A percentile compares a stretch with the other conserved stretches of the same genome.
Evolutionary conservation across 1,284 basidiomycete genomes (phyloP).

Genomic region (Leccinum solheimii): DNA sequence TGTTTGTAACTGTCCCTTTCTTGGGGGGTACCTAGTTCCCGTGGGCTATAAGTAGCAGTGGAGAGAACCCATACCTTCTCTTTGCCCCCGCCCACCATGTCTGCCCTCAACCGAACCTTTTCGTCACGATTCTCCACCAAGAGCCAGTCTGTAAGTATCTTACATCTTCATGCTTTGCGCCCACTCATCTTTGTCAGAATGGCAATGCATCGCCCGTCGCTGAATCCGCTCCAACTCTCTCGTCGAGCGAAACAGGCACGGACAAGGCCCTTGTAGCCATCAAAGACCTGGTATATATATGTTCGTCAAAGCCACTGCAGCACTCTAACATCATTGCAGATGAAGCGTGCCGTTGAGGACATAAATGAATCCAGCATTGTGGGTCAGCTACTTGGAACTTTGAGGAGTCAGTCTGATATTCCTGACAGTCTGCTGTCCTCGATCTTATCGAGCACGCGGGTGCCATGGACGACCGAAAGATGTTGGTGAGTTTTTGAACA

Average conservation of each 20-base stretch:
- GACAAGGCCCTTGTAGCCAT: slow-evolving; percentile 32
- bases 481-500: slow-evolving; percentile 39
- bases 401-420: background rate
- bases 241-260: slow-evolving; percentile 20
- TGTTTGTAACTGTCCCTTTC: slow-evolving; percentile 16
- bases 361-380: slow-evolving; percentile 33
- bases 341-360: slow-evolving; percentile 32
- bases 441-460: slow-evolving; percentile 59
- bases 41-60: slow-evolving; percentile 29
- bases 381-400: background rate
- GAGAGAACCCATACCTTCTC: background rate
- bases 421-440: slow-evolving; percentile 47
- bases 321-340: slow-evolving; percentile 14
- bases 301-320: background rate
- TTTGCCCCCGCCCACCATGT: slow-evolving; percentile 22
- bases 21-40: slow-evolving; percentile 18
- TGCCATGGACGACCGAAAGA: slow-evolving; percentile 64
- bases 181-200: slow-evolving; percentile 1
- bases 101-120: slow-evolving; percentile 29
- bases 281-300: slow-evolving; percentile 33
- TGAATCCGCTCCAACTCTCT: slow-evolving; percentile 11
- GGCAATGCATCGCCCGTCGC: slow-evolving; percentile 17
- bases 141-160: slow-evolving; percentile 26
- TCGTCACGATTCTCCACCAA: slow-evolving; percentile 34
- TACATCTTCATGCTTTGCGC: background rate